These are phyloP conservation scores for Penicillium robsamsonii DNA, from an alignment of 495 filamentous ascomycete genomes.

Conservation along the genomic window DNA sequence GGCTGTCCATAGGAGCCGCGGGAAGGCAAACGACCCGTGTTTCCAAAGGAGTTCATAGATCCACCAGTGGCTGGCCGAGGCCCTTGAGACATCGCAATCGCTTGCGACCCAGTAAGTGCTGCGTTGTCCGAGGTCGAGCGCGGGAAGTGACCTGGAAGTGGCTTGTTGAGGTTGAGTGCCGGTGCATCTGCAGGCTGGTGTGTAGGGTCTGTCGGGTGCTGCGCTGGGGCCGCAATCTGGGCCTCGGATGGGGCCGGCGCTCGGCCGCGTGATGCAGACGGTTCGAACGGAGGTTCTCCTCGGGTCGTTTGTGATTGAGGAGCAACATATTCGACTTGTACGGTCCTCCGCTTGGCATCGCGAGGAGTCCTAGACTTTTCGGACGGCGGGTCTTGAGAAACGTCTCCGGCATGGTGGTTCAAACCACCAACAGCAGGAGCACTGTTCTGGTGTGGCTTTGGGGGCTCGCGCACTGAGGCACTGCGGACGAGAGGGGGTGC, in stretches of 20 bases:
- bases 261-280: slow-evolving; percentile 18
- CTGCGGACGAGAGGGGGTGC: slow-evolving; percentile 71
- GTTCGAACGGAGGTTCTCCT: slow-evolving; percentile 48
- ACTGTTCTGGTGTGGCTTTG: slow-evolving; percentile 62
- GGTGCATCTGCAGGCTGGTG: slow-evolving; percentile 12
- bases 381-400: slow-evolving; percentile 64
- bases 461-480: slow-evolving; percentile 86
- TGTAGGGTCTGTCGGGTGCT: slow-evolving; percentile 12
- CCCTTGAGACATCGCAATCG: slow-evolving; percentile 49
- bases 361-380: slow-evolving; percentile 62
- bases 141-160: slow-evolving; percentile 44
- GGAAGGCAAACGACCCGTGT: slow-evolving; percentile 63
- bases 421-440: slow-evolving; percentile 63
- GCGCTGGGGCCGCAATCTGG: slow-evolving; percentile 6
- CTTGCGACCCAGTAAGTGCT: slow-evolving; percentile 42
- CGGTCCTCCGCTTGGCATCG: slow-evolving; percentile 88
- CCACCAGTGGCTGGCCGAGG: slow-evolving; percentile 76
- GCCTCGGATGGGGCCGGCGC: slow-evolving; percentile 20
- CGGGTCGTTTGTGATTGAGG: slow-evolving; percentile 77
- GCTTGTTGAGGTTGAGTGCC: slow-evolving; percentile 28
- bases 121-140: slow-evolving; percentile 58
- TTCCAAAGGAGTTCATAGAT: slow-evolving; percentile 67
- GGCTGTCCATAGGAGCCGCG: slow-evolving; percentile 88
- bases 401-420: slow-evolving; percentile 69
- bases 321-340: slow-evolving; percentile 97